Conservation (phyloP, 306 rosid species). For the Trifolium subterraneum region DNA sequence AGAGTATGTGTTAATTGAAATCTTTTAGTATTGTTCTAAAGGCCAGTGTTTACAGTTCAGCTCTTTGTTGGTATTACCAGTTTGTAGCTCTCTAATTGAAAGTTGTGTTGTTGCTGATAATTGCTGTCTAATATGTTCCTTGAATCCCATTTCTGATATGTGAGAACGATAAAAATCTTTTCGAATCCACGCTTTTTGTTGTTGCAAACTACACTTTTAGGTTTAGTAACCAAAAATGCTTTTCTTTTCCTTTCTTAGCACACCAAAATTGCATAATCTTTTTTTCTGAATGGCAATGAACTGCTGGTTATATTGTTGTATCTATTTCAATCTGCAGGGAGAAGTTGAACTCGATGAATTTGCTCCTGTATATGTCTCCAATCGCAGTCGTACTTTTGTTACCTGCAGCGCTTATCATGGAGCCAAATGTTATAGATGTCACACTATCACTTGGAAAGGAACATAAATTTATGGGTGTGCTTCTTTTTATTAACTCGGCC, state of each 20-base stretch:
- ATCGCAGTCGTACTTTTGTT: constrained; percentile 76
- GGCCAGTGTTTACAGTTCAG: constrained; percentile 20
- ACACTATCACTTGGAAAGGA: constrained; percentile 71
- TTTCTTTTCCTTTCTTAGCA: not conserved
- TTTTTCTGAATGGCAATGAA: not conserved
- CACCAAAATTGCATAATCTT: not conserved
- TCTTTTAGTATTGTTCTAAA: constrained; percentile 20
- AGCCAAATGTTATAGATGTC: constrained; percentile 77
- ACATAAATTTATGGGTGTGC: constrained; percentile 80
- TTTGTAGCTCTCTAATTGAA: constrained; percentile 27
- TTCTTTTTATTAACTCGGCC: constrained; percentile 82
- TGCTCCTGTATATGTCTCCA: constrained; percentile 95
- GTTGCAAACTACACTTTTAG: not conserved
- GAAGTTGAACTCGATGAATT: constrained; percentile 93
- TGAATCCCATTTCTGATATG: constrained; percentile 20
- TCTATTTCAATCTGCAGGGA: constrained; percentile 66
- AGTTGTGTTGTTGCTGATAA: constrained; percentile 15
- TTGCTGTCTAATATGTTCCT: constrained; percentile 28
- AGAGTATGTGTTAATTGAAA: constrained; percentile 1
- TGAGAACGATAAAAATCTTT: constrained; percentile 10
- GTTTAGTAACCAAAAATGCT: constrained; percentile 10
- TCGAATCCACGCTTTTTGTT: not conserved
- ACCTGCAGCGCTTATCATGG: constrained; percentile 92
- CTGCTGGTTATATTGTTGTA: constrained; percentile 28
- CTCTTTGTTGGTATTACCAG: constrained; percentile 16